These are phyloP conservation scores for Elsinoe ampelina DNA, from an alignment of 2,329 filamentous ascomycete species.

Conservation along the genomic window DNA sequence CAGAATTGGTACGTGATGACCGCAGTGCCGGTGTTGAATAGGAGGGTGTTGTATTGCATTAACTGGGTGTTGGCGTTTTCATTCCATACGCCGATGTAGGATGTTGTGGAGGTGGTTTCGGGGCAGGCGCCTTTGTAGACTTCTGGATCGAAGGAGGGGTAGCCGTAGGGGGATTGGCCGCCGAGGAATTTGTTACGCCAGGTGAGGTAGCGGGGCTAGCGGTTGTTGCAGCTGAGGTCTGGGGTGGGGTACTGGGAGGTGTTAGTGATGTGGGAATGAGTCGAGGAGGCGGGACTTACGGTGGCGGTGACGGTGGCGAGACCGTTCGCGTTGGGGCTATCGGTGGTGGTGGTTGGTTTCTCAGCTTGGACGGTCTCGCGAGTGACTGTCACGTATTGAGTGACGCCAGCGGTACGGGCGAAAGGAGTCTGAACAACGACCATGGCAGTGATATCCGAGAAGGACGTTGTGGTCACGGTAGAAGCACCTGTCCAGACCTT, in stretches of 20 bases:
- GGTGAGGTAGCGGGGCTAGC: neutral
- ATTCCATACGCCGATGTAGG: constrained; percentile 12
- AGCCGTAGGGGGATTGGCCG: constrained; percentile 2
- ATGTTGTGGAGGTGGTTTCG: neutral
- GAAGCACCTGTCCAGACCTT: constrained; percentile 12
- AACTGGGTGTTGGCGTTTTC: neutral
- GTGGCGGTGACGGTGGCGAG: constrained; percentile 10
- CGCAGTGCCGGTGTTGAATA: neutral
- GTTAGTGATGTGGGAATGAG: neutral
- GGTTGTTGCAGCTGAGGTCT: constrained; percentile 11
- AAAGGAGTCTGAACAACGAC: constrained; percentile 13
- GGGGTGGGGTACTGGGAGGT: constrained; percentile 12
- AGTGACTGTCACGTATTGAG: constrained; percentile 12
- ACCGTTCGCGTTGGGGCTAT: neutral
- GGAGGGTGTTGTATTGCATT: neutral
- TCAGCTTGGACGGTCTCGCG: constrained; percentile 10
- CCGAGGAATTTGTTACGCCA: constrained; percentile 8
- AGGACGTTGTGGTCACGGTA: constrained; percentile 8
- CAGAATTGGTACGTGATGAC: constrained; percentile 15
- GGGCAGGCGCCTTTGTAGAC: constrained; percentile 6
- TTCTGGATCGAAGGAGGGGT: constrained; percentile 13
- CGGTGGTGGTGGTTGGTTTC: constrained; percentile 8
- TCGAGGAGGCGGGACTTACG: neutral
- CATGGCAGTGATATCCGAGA: constrained; percentile 13
- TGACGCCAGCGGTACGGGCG: neutral